Evolutionary conservation across 192 early-diverging fungal species (phyloP), one percentile per base, ranked within the genome.

Genomic region (Ambispora gerdemannii): DNA sequence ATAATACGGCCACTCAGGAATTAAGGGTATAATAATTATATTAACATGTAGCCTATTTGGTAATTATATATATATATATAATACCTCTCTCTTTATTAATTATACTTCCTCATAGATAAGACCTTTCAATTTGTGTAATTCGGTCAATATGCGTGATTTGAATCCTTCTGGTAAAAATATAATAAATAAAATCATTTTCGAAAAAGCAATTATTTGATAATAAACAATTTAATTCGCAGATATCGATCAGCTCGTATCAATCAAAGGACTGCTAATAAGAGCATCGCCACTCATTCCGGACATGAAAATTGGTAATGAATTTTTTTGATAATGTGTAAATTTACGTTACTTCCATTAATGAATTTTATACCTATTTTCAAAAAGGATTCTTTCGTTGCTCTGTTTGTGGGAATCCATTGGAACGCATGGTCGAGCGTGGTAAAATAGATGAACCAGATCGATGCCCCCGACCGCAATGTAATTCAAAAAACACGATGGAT

Each of bases 221-320:
- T 30, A 20, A 11, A 3, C 19, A 20, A 17, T 32, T 49, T 38
- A 34, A 36, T 32, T 31, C 34, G 35, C 77, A 82, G 96, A 99
- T 77, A 93, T 99, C 47, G 97, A 99, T 84, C 94, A 96, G 70
- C 82, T 99, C 24, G 92, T 99, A 30, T 92, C 91, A 3, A 86
- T 98, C 74, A 94, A 95, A 73, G 97, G 97, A 34, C 79, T 99
- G 70, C 81, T 99, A 78, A 95, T 97, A 71, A 87, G 97, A 38
- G 77, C 90, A 3, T 95, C 95, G 8, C 87, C 94, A 49, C 79
- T 98, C 47, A 95, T 99, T 60, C 97, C 97, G 1, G 96, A 99
- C 67, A 88, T 98, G 85, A 92, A 93, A 72, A 82, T 83, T 76
- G 88, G 88, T 87, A 72, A 13, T 68, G 38, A 35, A 50, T 59